phyloP scores from a whole-genome alignment of 2,329 filamentous ascomycete species.

The Sclerotinia subarctica region DNA sequence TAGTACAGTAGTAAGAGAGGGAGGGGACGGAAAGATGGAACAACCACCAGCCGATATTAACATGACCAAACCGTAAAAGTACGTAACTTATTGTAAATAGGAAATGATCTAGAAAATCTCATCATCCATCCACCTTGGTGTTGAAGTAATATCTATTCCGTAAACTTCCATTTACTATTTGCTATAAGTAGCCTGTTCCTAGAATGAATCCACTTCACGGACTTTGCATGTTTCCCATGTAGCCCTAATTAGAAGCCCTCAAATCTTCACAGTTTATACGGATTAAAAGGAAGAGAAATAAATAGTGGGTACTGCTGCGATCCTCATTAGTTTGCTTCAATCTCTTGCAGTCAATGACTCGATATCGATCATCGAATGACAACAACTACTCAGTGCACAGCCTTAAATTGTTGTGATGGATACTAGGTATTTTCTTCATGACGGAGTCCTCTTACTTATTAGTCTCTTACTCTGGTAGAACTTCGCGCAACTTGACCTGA shows the following conservation, averaged over 20 bases:
- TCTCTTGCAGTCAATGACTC: neutral
- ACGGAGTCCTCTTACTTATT: too few species aligned
- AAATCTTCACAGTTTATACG: too few species aligned
- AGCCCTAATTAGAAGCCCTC: neutral
- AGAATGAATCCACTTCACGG: neutral
- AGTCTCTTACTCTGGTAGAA: neutral
- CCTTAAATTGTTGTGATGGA: neutral
- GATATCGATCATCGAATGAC: neutral
- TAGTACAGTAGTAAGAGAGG: neutral
- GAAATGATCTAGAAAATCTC: neutral
- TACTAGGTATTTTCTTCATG: neutral
- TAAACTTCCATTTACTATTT: neutral
- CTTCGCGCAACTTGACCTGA: neutral
- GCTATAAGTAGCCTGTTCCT: neutral
- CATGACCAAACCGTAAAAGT: neutral
- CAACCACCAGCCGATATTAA: neutral
- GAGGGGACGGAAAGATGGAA: neutral
- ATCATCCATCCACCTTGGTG: neutral
- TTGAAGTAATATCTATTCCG: neutral
- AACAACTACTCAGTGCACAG: neutral
- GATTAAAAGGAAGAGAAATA: neutral
- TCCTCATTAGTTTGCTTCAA: neutral
- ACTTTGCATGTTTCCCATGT: neutral
- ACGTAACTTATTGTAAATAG: neutral
- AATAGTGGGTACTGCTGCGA: neutral